Conservation (phyloP, 768 basidiomycete genomes). For the Suillus ampliporus region DNA sequence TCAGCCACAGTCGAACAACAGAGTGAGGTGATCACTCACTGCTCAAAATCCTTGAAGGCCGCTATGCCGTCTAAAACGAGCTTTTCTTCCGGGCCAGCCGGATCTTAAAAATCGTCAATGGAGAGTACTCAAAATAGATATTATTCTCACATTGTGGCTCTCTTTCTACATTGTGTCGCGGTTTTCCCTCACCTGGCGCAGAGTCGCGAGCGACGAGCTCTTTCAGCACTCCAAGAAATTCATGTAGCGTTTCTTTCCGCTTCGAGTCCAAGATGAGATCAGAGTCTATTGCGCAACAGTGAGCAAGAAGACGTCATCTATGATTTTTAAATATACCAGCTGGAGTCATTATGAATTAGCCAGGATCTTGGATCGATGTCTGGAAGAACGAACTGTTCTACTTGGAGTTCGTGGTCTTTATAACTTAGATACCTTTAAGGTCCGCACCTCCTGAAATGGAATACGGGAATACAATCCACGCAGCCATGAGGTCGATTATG, state of each 20-base stretch:
- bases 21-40: conserved; percentile 37
- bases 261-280: not conserved
- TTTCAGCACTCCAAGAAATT: conserved; percentile 1
- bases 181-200: not conserved
- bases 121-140: not conserved
- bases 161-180: not conserved
- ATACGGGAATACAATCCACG: conserved; percentile 4
- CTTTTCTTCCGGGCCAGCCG: conserved; percentile 54
- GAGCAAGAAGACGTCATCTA: not conserved
- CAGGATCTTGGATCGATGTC: not conserved
- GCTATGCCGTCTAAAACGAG: conserved; percentile 55
- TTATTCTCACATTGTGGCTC: conserved; percentile 2
- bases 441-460: conserved; percentile 6
- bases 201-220: not conserved
- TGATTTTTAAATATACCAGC: not conserved
- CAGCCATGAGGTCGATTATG: conserved; percentile 8
- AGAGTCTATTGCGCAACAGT: conserved; percentile 3
- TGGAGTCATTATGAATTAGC: not conserved
- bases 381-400: conserved; percentile 21
- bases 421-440: conserved; percentile 6
- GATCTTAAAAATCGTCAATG: conserved; percentile 21
- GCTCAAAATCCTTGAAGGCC: conserved; percentile 52
- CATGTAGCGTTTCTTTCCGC: not conserved
- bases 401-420: conserved; percentile 15
- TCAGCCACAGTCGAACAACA: conserved; percentile 11